Percentiles rank a stretch among this genome's conserved stretches.
Evolutionary conservation across 2,329 filamentous ascomycete species (phyloP).

Genomic region (Neopestalotiopsis clavispora): DNA sequence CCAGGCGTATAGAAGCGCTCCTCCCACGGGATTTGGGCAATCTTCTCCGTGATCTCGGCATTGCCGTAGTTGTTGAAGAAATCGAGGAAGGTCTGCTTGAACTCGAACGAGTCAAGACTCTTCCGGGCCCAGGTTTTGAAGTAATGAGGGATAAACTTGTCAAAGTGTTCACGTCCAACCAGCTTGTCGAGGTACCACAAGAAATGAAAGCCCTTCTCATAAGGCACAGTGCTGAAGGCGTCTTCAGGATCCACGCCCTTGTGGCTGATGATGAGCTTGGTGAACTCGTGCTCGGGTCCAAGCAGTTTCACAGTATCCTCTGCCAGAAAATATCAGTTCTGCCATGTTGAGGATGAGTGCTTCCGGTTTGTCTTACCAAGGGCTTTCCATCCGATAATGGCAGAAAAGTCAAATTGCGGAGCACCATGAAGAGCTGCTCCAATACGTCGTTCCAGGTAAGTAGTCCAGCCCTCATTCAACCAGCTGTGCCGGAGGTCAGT

Average conservation of each 20-base stretch:
- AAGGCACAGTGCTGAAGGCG: conserved; percentile 89
- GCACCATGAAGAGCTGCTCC: conserved; percentile 80
- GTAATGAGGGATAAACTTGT: conserved; percentile 95
- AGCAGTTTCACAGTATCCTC: conserved; percentile 80
- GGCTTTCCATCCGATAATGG: conserved; percentile 94
- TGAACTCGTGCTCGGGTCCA: conserved; percentile 88
- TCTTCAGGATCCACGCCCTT: conserved; percentile 94
- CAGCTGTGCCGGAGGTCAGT: conserved; percentile 49
- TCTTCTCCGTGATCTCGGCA: conserved; percentile 63
- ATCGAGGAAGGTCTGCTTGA: conserved; percentile 83
- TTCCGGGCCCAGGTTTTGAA: conserved; percentile 84
- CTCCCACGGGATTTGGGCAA: conserved; percentile 85
- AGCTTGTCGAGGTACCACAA: conserved; percentile 88
- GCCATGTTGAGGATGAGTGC: background rate
- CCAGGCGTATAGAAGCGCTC: conserved; percentile 87
- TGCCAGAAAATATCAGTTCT: conserved; percentile 30
- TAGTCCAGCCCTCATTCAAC: conserved; percentile 87
- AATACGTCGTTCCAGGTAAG: conserved; percentile 89
- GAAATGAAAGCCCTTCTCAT: conserved; percentile 97
- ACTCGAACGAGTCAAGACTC: conserved; percentile 92
- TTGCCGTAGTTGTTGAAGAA: conserved; percentile 78
- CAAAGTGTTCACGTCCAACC: conserved; percentile 84
- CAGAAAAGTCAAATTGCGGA: conserved; percentile 87
- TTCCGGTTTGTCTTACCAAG: conserved; percentile 54
- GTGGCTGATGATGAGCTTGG: conserved; percentile 85